Percentiles rank a stretch among this genome's conserved stretches.
phyloP scores from a whole-genome alignment of 352 stramenopile species.

The Globisporangium cystogenes region DNA sequence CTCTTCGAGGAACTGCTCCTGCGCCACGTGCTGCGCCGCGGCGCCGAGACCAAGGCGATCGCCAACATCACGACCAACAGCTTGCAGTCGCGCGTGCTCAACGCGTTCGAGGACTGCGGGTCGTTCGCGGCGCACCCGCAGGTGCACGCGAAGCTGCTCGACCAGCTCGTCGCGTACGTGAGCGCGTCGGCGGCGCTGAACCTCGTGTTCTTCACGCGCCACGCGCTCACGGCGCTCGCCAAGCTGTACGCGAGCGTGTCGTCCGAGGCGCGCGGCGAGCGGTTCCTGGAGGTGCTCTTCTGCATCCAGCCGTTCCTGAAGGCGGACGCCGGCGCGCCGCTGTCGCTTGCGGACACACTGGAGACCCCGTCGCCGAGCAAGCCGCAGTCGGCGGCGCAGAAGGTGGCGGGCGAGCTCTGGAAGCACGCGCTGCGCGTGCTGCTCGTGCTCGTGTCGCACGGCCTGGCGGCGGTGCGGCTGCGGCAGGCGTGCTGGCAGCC shows the following conservation, averaged over 20 bases:
- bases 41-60: constrained; percentile 21
- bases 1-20: constrained; percentile 58
- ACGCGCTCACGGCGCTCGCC: constrained; percentile 64
- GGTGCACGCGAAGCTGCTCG: constrained; percentile 62
- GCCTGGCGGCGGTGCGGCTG: constrained; percentile 45
- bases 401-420: constrained; percentile 67
- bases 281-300: constrained; percentile 59
- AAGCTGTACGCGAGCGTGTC: constrained; percentile 74
- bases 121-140: constrained; percentile 58
- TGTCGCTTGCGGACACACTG: too few species aligned
- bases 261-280: constrained; percentile 35
- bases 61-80: constrained; percentile 78
- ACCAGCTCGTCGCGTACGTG: constrained; percentile 68
- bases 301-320: constrained; percentile 64
- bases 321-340: constrained; percentile 16
- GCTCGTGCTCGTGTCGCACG: constrained; percentile 66
- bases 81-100: constrained; percentile 74
- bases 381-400: constrained; percentile 45
- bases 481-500: constrained; percentile 42
- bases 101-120: constrained; percentile 77
- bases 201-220: constrained; percentile 75
- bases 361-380: constrained; percentile 21
- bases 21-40: constrained; percentile 53
- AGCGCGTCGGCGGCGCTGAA: constrained; percentile 28
- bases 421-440: constrained; percentile 71